Conservation (phyloP, 208 protist genomes). For the Trypanosomatidae sp. region DNA sequence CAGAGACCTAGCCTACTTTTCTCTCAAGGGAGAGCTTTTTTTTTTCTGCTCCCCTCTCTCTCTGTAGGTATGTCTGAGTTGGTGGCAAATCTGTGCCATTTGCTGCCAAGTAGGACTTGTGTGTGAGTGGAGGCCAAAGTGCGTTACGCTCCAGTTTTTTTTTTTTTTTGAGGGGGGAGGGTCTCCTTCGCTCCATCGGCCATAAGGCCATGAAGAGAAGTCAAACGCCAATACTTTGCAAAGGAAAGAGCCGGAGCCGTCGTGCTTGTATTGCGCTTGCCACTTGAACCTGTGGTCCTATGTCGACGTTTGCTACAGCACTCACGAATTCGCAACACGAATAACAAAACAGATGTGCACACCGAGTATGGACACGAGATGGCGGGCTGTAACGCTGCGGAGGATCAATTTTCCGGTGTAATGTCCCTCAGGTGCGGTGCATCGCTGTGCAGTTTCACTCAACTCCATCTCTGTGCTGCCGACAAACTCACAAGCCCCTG, state of each 20-base stretch:
- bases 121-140: neutral
- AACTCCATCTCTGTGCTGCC: neutral
- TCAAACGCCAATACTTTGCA: neutral
- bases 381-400: neutral
- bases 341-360: constrained; percentile 1
- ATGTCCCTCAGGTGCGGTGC: neutral
- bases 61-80: neutral
- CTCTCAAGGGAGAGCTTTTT: neutral
- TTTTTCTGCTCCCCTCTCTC: neutral
- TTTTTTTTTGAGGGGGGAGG: neutral
- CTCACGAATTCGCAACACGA: neutral
- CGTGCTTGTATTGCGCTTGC: neutral
- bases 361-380: neutral
- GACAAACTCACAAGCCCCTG: neutral
- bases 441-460: neutral
- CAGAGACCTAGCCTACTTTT: neutral
- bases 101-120: neutral
- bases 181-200: neutral
- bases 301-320: no score
- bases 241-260: neutral
- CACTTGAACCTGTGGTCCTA: neutral
- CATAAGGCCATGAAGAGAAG: neutral
- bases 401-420: neutral
- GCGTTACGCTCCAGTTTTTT: neutral
- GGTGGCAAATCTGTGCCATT: neutral